These are phyloP conservation scores for Protomyces inundatus DNA, from an alignment of 1,139 yeast genomes.

Conservation along the genomic window DNA sequence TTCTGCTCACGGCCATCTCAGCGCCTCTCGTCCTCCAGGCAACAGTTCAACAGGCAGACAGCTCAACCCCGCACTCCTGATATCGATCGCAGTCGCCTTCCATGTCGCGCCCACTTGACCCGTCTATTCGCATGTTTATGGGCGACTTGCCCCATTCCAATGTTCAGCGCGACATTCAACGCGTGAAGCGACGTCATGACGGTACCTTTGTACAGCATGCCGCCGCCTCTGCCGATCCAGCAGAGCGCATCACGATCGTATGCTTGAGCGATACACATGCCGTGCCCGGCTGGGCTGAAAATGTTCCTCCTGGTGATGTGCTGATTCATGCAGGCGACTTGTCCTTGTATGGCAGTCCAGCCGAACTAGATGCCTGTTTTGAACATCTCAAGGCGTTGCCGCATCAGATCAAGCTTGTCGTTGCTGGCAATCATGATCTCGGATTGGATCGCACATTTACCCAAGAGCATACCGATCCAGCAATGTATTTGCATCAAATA, in stretches of 20 bases:
- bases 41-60: too few species aligned
- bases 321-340: conserved; percentile 23
- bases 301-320: conserved; percentile 18
- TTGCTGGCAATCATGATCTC: conserved; percentile 25
- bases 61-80: too few species aligned
- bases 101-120: background rate
- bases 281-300: background rate
- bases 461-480: background rate
- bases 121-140: background rate
- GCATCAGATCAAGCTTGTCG: conserved; percentile 10
- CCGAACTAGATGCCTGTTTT: background rate
- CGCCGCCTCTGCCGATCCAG: background rate
- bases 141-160: background rate
- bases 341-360: conserved; percentile 6
- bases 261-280: conserved; percentile 17
- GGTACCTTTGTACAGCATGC: background rate
- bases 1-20: too few species aligned
- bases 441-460: conserved; percentile 15
- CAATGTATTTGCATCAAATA: background rate
- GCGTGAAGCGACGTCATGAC: background rate
- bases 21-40: too few species aligned
- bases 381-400: conserved; percentile 18
- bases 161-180: background rate
- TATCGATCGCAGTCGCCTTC: too few species aligned
- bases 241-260: conserved; percentile 1